Evolutionary conservation across 1,284 basidiomycete species (phyloP), one percentile per base, ranked within the genome.

Genomic region (Malassezia caprae): DNA sequence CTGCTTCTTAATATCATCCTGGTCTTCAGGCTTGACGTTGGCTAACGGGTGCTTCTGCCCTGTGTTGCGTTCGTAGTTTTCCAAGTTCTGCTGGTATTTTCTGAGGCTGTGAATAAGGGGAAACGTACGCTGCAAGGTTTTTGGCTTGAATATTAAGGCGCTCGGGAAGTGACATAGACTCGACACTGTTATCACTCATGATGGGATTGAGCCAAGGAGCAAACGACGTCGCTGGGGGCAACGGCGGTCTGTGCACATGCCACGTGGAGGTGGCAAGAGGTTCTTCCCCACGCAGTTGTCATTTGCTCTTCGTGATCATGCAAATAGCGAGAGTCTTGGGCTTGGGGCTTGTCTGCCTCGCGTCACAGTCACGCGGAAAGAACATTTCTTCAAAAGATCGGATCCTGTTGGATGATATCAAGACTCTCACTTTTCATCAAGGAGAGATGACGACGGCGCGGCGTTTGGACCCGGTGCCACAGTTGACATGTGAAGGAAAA

Each of bases 21-120:
- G 24, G 19, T 91, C 88, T 19, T 78, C 72, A 5, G 90, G 86
- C 27, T 82, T 78, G 78, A 2, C 4, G 8, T 37, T 24, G 7
- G 43, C 39, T 4, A 57, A 28, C 2, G 48, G 51, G 23, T 57
- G 32, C 31, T 37, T 32, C 5, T 57, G 49, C 28, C 55, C 55
- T 3, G 55, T 57, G 45, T 57, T 57, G 8, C 50, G 49, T 23
- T 57, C 40, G 35, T 48, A 57, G 44, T 52, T 57, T 28, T 51
- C 50, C 24, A 57, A 17, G 26, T 47, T 52, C 13, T 47, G 49
- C 30, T 30, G 8, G 28, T 57, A 57, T 41, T 56, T 56, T 3
- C 54, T 56, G 34, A n/a, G 35, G 11, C 3, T 21, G 12, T 26
- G 23, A n/a, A 10, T 48, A n/a, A 4, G 3, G 11, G 21, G n/a